These are phyloP conservation scores for Curvularia eragrostidis DNA, from an alignment of 2,329 filamentous ascomycete genomes.

Conservation along the genomic window DNA sequence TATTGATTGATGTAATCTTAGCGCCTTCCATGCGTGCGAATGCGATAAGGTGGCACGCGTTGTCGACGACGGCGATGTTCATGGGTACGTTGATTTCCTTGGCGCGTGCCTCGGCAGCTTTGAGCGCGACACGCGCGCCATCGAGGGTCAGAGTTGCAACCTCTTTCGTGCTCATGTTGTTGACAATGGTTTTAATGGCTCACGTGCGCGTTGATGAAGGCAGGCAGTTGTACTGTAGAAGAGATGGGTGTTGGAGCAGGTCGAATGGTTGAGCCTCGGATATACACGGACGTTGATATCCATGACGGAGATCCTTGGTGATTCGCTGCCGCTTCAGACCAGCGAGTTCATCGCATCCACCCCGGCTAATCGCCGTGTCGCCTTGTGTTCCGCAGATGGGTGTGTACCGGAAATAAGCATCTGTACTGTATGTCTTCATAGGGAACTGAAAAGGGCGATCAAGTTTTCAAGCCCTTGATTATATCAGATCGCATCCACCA, in stretches of 20 bases:
- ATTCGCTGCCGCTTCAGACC: background rate
- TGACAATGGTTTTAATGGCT: background rate
- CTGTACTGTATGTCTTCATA: background rate
- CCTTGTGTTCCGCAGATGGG: background rate
- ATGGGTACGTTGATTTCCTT: constrained; percentile 50
- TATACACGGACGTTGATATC: constrained; percentile 5
- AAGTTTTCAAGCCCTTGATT: background rate
- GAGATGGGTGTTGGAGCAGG: background rate
- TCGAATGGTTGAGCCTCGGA: constrained; percentile 1
- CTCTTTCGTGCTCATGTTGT: constrained; percentile 43
- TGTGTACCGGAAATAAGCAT: background rate
- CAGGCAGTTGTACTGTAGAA: background rate
- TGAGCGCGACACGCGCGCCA: constrained; percentile 46
- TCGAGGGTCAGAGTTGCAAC: constrained; percentile 44
- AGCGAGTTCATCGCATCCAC: background rate
- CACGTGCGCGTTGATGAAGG: background rate
- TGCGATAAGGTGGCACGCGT: constrained; percentile 54
- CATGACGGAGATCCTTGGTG: background rate
- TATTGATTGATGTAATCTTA: constrained; percentile 60
- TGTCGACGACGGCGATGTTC: constrained; percentile 60
- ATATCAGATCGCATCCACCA: background rate
- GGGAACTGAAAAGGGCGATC: background rate
- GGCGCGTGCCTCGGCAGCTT: constrained; percentile 47
- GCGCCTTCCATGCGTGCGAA: constrained; percentile 59
- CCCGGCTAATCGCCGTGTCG: background rate